Percentiles rank a stretch among this genome's conserved stretches.
phyloP scores from a whole-genome alignment of 2,329 filamentous ascomycete genomes.

The Daldinia eschscholtzii region DNA sequence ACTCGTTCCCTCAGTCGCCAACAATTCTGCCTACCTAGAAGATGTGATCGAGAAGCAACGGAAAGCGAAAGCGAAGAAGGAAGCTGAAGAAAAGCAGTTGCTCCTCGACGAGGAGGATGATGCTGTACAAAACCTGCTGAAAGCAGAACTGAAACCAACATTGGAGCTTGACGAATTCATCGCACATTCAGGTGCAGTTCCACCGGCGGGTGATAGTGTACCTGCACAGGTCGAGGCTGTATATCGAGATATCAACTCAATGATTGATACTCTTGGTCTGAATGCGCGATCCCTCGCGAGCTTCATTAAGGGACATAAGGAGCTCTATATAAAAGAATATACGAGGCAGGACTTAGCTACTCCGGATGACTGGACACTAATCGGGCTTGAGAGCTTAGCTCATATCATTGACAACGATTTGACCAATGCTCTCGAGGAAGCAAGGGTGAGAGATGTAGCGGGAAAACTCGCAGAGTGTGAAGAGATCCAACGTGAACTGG shows the following conservation, averaged over 20 bases:
- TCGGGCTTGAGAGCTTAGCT: constrained; percentile 78
- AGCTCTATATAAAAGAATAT: constrained; percentile 66
- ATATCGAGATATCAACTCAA: constrained; percentile 88
- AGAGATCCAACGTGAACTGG: constrained; percentile 76
- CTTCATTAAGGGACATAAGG: constrained; percentile 76
- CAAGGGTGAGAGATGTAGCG: constrained; percentile 75
- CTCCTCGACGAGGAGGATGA: constrained; percentile 78
- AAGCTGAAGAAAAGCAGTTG: constrained; percentile 68
- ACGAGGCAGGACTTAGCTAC: constrained; percentile 76
- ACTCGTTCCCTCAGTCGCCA: constrained; percentile 56
- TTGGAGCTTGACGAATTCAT: constrained; percentile 76
- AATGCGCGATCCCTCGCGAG: constrained; percentile 77
- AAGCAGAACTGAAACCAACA: constrained; percentile 71
- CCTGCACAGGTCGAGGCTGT: constrained; percentile 74
- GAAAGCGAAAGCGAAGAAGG: constrained; percentile 65
- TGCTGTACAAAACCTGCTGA: constrained; percentile 72
- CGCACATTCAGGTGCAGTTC: constrained; percentile 67
- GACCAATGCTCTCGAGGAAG: constrained; percentile 72
- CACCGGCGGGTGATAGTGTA: constrained; percentile 68
- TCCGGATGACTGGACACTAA: constrained; percentile 77
- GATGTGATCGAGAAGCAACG: constrained; percentile 65
- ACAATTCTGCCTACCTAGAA: constrained; percentile 56
- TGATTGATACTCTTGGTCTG: constrained; percentile 92
- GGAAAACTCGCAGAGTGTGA: constrained; percentile 77
- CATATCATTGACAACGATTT: constrained; percentile 74